Conservation (phyloP, 2,329 filamentous ascomycete genomes). For the Verticillium alfalfae region DNA sequence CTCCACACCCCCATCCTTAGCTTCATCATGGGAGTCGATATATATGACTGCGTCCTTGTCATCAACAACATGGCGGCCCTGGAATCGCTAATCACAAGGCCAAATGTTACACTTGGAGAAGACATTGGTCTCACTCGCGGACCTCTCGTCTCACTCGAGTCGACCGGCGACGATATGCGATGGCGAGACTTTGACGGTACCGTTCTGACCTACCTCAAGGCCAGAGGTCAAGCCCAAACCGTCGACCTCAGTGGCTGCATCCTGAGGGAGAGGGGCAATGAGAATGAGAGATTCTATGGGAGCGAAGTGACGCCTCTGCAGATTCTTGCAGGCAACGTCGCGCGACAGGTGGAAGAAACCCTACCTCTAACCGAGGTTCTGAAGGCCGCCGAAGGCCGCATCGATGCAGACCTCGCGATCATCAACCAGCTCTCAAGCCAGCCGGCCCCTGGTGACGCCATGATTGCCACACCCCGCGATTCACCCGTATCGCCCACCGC, state of each 20-base stretch:
- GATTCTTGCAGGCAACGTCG: constrained; percentile 51
- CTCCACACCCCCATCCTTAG: constrained; percentile 84
- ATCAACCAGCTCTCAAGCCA: constrained; percentile 59
- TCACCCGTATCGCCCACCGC: constrained; percentile 29
- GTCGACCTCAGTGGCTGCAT: constrained; percentile 53
- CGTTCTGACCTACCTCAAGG: constrained; percentile 54
- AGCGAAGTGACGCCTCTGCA: constrained; percentile 46
- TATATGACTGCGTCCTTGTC: constrained; percentile 92
- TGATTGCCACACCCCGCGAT: constrained; percentile 40
- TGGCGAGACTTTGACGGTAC: constrained; percentile 49
- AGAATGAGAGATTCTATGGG: constrained; percentile 55
- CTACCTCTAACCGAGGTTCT: constrained; percentile 71
- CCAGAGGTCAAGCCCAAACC: constrained; percentile 48
- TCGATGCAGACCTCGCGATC: constrained; percentile 63
- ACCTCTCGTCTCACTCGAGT: constrained; percentile 57
- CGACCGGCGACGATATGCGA: constrained; percentile 43
- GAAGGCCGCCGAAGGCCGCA: constrained; percentile 80
- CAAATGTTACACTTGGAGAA: constrained; percentile 74
- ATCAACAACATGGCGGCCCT: constrained; percentile 84
- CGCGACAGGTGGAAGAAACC: constrained; percentile 48
- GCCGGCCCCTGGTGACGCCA: constrained; percentile 71
- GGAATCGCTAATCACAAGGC: constrained; percentile 68
- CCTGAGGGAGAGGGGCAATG: constrained; percentile 50
- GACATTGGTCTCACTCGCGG: constrained; percentile 74
- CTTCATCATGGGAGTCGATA: constrained; percentile 86